Base-by-base conservation (phyloP, 176 grass and related monocot genomes). In the Raddia distichophylla region DNA sequence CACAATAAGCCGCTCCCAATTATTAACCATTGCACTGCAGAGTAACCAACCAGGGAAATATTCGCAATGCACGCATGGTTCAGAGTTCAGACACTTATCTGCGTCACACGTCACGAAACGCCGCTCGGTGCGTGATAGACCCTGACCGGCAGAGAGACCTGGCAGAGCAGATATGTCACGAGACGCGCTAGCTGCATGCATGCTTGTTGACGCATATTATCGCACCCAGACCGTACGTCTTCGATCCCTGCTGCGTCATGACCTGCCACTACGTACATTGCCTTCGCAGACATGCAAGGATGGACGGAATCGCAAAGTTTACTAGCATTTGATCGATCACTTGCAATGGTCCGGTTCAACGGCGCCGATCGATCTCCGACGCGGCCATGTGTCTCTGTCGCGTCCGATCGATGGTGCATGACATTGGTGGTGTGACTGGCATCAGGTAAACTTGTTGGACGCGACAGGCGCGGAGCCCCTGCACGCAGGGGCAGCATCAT, bases 401-500 rank as follows among this genome's bases (percentile, higher is more conserved):
- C 42, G 43, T 54, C 17, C 51, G 37, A 40, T 40, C 37, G 37
- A 40, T 40, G 37, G 37, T 40, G 37, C 4, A 40, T 40, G 27
- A 27, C 1, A 27, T 27, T 27, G 27, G 27, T 48, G 45, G 62
- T 1, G 54, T 37, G 55, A 7, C 37, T 40, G 3, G 37, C 33
- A 20, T 27, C 65, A 53, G 9, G 35, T 78, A 40, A 40, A 19
- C 13, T 32, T n/a, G 32, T n/a, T 57, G 27, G 85, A 81, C n/a
- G 19, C 54, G 54, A 82, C 63, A 3, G 78, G 64, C 37, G 68
- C 79, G 85, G 58, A 27, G 54, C 48, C 52, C 52, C 63, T 69
- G 71, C 52, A 6, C 49, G 11, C 57, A 75, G 77, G 53, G 46
- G 27, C 46, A 52, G 3, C 19, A 71, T 71, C 1, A 60, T 11